Evolutionary conservation across 2,329 filamentous ascomycete genomes (phyloP).

Genomic region (Aspergillus tanneri): DNA sequence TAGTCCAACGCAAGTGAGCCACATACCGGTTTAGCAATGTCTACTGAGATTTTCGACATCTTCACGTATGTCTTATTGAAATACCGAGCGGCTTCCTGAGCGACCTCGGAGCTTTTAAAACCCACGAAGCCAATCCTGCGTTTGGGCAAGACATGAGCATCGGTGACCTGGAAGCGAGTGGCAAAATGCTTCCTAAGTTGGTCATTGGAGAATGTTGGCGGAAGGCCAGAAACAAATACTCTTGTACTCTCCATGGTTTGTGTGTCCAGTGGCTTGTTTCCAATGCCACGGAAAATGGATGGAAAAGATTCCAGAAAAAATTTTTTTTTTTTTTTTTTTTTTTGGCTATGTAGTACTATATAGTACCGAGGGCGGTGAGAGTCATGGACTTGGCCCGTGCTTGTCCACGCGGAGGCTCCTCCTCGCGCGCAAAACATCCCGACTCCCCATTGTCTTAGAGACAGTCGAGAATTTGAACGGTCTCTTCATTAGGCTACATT

Average conservation of each 20-base stretch:
- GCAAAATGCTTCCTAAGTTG: conserved; percentile 90
- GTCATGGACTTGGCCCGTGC: conserved; percentile 27
- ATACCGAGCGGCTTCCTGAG: conserved; percentile 81
- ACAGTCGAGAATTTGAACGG: not conserved
- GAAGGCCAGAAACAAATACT: conserved; percentile 71
- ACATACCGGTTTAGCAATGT: conserved; percentile 78
- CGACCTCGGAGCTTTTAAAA: conserved; percentile 79
- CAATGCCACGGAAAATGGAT: conserved; percentile 14
- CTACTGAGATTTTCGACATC: conserved; percentile 90
- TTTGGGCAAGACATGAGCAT: conserved; percentile 85
- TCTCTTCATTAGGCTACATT: not conserved
- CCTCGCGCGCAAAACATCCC: conserved; percentile 7
- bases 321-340: conserved; percentile 30
- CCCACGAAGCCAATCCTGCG: conserved; percentile 94
- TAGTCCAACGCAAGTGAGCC: conserved; percentile 3
- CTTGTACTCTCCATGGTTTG: conserved; percentile 70
- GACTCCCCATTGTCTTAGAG: not conserved
- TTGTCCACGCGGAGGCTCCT: conserved; percentile 13
- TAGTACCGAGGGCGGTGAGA: conserved; percentile 37
- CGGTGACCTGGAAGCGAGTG: conserved; percentile 73
- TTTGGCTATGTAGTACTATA: conserved; percentile 19
- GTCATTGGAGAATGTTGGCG: conserved; percentile 78
- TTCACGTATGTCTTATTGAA: conserved; percentile 95
- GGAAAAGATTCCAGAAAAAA: conserved; percentile 15
- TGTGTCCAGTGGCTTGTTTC: conserved; percentile 25